phyloP scores from a whole-genome alignment of 139 green algal species.

The Desmodesmus armatus region DNA sequence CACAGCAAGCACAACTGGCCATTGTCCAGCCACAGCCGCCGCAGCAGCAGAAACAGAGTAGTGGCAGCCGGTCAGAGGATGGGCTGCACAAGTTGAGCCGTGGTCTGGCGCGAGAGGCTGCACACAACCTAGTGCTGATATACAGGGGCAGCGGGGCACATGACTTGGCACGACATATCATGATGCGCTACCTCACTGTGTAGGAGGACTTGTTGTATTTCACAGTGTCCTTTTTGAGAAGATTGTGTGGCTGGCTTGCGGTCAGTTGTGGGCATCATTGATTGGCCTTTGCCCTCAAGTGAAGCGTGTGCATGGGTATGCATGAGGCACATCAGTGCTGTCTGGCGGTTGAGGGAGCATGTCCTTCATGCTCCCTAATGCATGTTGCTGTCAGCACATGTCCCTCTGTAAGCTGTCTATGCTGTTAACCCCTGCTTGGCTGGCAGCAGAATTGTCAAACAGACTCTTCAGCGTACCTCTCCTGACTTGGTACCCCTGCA shows the following conservation, averaged over 20 bases:
- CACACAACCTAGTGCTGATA: constrained; percentile 86
- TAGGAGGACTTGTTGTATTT: constrained; percentile 40
- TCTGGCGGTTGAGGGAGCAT: too few relatives aligned
- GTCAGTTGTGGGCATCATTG: background rate
- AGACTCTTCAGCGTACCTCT: too few relatives aligned
- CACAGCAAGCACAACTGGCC: background rate
- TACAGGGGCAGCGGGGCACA: constrained; percentile 74
- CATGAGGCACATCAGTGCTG: too few relatives aligned
- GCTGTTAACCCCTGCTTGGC: too few relatives aligned
- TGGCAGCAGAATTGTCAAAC: too few relatives aligned
- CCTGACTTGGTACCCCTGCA: too few relatives aligned
- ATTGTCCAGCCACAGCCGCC: background rate
- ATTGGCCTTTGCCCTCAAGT: too few relatives aligned
- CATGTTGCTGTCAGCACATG: too few relatives aligned
- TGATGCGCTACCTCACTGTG: constrained; percentile 72
- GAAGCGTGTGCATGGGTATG: too few relatives aligned
- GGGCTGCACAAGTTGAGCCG: background rate
- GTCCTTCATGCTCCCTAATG: too few relatives aligned
- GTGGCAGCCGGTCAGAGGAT: background rate
- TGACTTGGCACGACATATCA: constrained; percentile 72
- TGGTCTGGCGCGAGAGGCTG: constrained; percentile 75
- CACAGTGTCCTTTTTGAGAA: background rate
- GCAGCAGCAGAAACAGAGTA: constrained; percentile 5
- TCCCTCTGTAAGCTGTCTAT: too few relatives aligned
- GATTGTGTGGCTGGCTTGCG: background rate